Base-by-base conservation (phyloP, 2,329 filamentous ascomycete genomes). In the Penicillium italicum region DNA sequence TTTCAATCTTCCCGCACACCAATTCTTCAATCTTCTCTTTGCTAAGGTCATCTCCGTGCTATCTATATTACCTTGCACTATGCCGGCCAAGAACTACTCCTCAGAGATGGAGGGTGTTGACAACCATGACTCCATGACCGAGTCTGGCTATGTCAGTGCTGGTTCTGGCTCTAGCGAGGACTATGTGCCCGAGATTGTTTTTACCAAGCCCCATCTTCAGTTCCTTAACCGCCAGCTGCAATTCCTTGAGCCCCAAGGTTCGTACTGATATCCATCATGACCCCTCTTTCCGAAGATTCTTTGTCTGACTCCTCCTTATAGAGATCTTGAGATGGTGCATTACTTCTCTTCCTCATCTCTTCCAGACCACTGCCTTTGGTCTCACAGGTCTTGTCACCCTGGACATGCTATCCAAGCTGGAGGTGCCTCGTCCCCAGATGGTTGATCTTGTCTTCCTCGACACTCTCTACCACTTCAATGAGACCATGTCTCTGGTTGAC, bases 301-400 rank as follows among this genome's bases (percentile, higher is more conserved):
- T 48, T 22, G 31, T 55, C 58, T 65, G 51, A 62, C 53, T 57
- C 52, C 55, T 60, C 51, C 20, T 49, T 65, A 45, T 53, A 82
- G 93, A 97, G 62, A 88, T 97, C 67, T 84, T 99, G 58, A 88
- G 86, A 77, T 97, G 96, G 89, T 91, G 88, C 81, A 89, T 93
- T 71, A 87, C 89, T 66, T 88, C 93, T 66, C 88, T 99, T 67
- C 94, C 94, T 68, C 88, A 88, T 71, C 85, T 97, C 42, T 97
- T 85, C 78, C 90, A 94, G 76, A 90, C 89, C 41, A 93, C 90
- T 12, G 89, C 90, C 53, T 93, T 93, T 70, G 89, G 89, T 50
- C 77, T 93, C 59, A 90, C 89, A 1, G 90, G 90, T 41, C 85
- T 94, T 33, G 90, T 86, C 62, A 91, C 89, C 57, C 81, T 94